A percentile compares a stretch with the other conserved stretches of the same genome.
Evolutionary conservation across 176 grass and related monocot species (phyloP).

Genomic region (Musa troglodytarum): DNA sequence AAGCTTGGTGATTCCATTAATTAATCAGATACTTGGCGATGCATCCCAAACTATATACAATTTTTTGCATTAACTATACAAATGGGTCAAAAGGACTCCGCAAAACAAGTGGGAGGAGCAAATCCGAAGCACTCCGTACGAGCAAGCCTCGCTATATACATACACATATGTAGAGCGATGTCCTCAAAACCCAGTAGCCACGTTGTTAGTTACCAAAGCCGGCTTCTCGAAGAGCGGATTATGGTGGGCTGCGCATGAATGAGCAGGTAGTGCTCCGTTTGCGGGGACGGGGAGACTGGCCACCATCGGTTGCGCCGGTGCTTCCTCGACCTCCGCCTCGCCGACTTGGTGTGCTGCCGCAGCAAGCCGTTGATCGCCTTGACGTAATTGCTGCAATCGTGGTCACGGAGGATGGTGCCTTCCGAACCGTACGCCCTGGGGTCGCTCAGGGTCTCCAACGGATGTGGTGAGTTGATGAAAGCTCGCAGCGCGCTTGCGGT

Average conservation of each 20-base stretch:
- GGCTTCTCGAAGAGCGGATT: neutral
- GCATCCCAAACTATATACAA: neutral
- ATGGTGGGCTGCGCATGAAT: neutral
- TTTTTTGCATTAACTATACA: neutral
- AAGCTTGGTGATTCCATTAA: neutral
- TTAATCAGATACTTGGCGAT: neutral
- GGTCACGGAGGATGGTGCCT: slow-evolving; percentile 85
- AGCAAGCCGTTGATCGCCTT: slow-evolving; percentile 41
- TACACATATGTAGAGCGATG: neutral
- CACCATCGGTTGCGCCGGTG: slow-evolving; percentile 18
- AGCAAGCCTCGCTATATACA: too few species aligned
- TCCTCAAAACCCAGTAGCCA: neutral
- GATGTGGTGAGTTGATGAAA: slow-evolving; percentile 94
- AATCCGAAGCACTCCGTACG: too few species aligned
- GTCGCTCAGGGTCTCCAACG: slow-evolving; percentile 91
- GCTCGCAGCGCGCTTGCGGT: slow-evolving; percentile 53
- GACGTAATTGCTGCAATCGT: slow-evolving; percentile 93
- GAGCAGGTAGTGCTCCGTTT: neutral
- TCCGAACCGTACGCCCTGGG: slow-evolving; percentile 65
- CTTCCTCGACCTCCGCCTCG: slow-evolving; percentile 20
- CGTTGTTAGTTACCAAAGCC: neutral
- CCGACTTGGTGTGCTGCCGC: slow-evolving; percentile 36
- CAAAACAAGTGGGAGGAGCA: too few species aligned
- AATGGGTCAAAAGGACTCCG: neutral
- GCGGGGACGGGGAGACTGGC: neutral